Conservation (phyloP, 2,329 filamentous ascomycete species). For the Hypoxylon sp. region DNA sequence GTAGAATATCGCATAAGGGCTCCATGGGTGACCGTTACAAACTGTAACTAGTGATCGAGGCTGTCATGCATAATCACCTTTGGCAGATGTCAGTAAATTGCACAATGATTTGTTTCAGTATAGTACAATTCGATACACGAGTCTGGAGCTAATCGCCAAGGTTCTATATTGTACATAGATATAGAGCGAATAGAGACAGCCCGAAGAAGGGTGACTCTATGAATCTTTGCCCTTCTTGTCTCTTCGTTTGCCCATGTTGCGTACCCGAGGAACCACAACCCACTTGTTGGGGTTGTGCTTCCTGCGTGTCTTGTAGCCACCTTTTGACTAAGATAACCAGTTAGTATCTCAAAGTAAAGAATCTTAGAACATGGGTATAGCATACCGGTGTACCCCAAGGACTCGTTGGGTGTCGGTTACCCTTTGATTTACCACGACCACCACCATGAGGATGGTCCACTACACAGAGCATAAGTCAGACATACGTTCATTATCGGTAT, state of each 20-base stretch:
- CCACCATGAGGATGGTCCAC: constrained; percentile 98
- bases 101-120: constrained; percentile 27
- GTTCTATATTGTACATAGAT: constrained; percentile 45
- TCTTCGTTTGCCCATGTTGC: constrained; percentile 91
- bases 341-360: constrained; percentile 42
- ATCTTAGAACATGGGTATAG: constrained; percentile 42
- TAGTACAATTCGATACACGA: constrained; percentile 45
- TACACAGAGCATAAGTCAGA: constrained; percentile 44
- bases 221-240: constrained; percentile 60
- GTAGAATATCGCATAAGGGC: too few species aligned
- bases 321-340: constrained; percentile 67
- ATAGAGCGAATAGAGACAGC: constrained; percentile 31
- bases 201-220: constrained; percentile 20
- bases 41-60: too few species aligned
- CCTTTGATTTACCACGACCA: constrained; percentile 99
- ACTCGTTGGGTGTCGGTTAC: constrained; percentile 92
- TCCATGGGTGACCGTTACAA: too few species aligned
- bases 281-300: constrained; percentile 92
- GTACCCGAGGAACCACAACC: constrained; percentile 81
- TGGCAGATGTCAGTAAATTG: background rate
- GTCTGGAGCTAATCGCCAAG: constrained; percentile 35
- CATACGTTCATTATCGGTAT: constrained; percentile 8
- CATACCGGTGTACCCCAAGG: constrained; percentile 96
- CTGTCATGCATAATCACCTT: background rate
- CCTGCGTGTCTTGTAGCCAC: constrained; percentile 89